Base-by-base conservation (phyloP, 768 basidiomycete genomes). In the Stropharia rugosoannulata region DNA sequence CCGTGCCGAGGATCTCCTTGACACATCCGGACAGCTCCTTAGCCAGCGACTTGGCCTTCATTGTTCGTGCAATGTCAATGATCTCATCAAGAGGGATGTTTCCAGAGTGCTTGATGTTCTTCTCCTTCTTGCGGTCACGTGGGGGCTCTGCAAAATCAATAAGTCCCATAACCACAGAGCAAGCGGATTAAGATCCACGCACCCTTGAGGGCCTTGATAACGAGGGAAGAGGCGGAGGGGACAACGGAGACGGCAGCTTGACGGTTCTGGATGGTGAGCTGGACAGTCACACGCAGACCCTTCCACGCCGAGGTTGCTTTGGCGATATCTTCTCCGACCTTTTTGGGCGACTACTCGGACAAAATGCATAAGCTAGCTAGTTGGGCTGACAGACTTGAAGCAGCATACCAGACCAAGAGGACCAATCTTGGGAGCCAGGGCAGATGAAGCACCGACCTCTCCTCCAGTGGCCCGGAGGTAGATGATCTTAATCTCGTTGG, bases 291-390 rank as follows among this genome's bases (percentile, higher is more conserved):
- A 59, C 95, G 93, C 71, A 98, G 93, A 80, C 97, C 97, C 78
- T 99, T 99, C 97, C 97, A 99, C 72, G 87, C 88, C 46, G 87
- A 84, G 58, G 97, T 99, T 56, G 96, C 96, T 75, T 99, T 99
- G 66, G 97, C 97, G 72, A 99, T 99, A 78, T 99, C 97, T 93
- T 99, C 97, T 78, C 97, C 97, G 76, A 99, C 97, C 81, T 98
- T 98, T 82, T 99, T 99, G 66, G 97, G 97, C 56, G 97, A 98
- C 97, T 98, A 64, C 48, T 52, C 55, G 19, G 50, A 22, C 19
- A 25, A 49, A 47, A 49, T 43, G 39, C 55, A 32, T 53, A 39
- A 37, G 36, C 1, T 63, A 51, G 39, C 32, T 27, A 45, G 25
- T 25, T 38, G 37, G 10, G 29, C 27, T 22, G 5, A 32, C 37